Base-by-base conservation (phyloP, 2,329 filamentous ascomycete species). In the Macroventuria anomochaeta region DNA sequence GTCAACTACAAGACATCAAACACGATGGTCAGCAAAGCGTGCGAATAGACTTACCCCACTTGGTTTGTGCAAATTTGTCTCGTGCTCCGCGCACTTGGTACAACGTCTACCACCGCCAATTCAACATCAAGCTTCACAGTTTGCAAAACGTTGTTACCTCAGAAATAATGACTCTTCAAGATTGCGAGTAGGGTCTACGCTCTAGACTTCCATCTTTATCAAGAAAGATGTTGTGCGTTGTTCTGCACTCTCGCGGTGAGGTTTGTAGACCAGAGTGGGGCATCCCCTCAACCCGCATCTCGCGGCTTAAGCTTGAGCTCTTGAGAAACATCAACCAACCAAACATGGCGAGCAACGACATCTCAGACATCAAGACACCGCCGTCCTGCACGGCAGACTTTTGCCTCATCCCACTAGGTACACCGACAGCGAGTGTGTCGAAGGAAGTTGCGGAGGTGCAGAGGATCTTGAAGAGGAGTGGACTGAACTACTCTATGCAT, bases 371-470 rank as follows among this genome's bases (percentile, higher is more conserved):
- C 28, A 33, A 48, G 23, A 93, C 91, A 1, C 93, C 93, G 3
- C 79, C 84, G 50, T 79, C 86, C 52, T 96, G 91, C 76, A 91
- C 88, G 48, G 93, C 89, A 53, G 93, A 97, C 77, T 96, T 97
- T 74, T 97, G 93, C 75, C 81, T 97, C 62, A 88, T 97, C 57
- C 93, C 93, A 2, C 88, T 97, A 40, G 79, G 79, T 53, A 81
- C 79, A 10, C 76, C 78, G 3, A 78, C 77, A 1, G 78, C 79
- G 2, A 79, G 76, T 7, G 79, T 82, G n/a, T 79, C 77, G 6
- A 74, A 76, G 48, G 90, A 97, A 72, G 87, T 99, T 25, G 93
- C 93, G 28, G 87, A 89, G 59, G 91, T 97, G 31, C 93, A 97
- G 78, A 86, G 88, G 52, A 81, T 97, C 29, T 83, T 99, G 66